Conservation (phyloP, 768 basidiomycete genomes). For the Serpula lacrymans region DNA sequence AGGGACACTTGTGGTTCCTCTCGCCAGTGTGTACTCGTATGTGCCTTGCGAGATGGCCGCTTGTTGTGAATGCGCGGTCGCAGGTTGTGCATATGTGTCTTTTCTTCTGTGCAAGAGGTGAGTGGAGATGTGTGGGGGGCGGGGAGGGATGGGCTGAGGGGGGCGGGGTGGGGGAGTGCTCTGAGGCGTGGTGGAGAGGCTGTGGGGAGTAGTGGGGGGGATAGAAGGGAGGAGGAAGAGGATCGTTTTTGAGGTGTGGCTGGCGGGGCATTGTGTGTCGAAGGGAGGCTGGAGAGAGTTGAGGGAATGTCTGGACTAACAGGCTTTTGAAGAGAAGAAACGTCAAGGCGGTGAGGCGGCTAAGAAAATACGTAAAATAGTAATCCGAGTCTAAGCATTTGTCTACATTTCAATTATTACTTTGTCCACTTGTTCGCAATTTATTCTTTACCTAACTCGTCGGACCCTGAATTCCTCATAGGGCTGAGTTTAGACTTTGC, state of each 20-base stretch:
- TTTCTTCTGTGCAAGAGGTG: constrained; percentile 20
- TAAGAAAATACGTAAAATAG: constrained; percentile 31
- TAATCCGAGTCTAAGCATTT: constrained; percentile 15
- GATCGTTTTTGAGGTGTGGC: constrained; percentile 21
- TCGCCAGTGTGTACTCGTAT: constrained; percentile 90
- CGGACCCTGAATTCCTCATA: constrained; percentile 32
- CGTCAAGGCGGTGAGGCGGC: constrained; percentile 31
- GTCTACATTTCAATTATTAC: too few species aligned
- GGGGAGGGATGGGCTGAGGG: constrained; percentile 8
- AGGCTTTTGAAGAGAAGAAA: constrained; percentile 32
- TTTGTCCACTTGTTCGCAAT: too few species aligned
- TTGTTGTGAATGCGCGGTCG: constrained; percentile 79
- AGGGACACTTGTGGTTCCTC: constrained; percentile 89
- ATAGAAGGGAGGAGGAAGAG: constrained; percentile 10
- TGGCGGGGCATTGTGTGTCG: constrained; percentile 32
- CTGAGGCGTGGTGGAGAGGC: constrained; percentile 25
- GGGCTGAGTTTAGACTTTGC: constrained; percentile 31
- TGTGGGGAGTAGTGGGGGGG: constrained; percentile 17
- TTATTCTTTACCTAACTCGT: constrained; percentile 23
- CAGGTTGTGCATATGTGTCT: constrained; percentile 69
- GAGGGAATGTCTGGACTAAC: constrained; percentile 19
- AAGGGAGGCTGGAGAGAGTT: constrained; percentile 17
- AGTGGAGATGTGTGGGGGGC: constrained; percentile 7
- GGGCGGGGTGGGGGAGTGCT: constrained; percentile 14
- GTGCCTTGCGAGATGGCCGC: constrained; percentile 85